Evolutionary conservation across 2,329 filamentous ascomycete genomes (phyloP).

Genomic region (Aspergillus hiratsukae): DNA sequence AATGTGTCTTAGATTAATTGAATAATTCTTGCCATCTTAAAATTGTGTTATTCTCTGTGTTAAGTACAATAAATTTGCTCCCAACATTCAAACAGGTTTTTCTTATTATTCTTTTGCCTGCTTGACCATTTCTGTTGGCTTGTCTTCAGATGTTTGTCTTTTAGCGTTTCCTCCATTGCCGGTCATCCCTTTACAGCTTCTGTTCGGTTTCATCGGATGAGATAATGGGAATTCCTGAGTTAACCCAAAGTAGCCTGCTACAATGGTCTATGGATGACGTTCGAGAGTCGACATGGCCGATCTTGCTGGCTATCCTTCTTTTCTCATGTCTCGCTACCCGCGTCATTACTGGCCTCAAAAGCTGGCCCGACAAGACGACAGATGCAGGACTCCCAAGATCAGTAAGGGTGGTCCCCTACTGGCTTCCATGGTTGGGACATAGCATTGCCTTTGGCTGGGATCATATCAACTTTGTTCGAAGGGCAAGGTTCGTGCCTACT

Average conservation of each 20-base stretch:
- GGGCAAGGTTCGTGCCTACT: slow-evolving; percentile 33
- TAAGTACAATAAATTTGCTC: not conserved
- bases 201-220: not conserved
- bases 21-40: not conserved
- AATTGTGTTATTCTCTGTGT: not conserved
- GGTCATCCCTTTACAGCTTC: not conserved
- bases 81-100: not conserved
- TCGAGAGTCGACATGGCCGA: slow-evolving; percentile 21
- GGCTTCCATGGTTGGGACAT: slow-evolving; percentile 57
- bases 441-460: slow-evolving; percentile 45
- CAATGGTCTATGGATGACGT: slow-evolving; percentile 18
- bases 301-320: slow-evolving; percentile 24
- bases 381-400: slow-evolving; percentile 25
- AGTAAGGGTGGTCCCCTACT: slow-evolving; percentile 54
- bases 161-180: not conserved
- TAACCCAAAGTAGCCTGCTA: slow-evolving; percentile 15
- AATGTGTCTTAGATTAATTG: not conserved
- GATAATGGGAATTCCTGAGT: slow-evolving; percentile 12
- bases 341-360: slow-evolving; percentile 33
- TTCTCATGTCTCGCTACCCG: slow-evolving; percentile 36
- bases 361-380: slow-evolving; percentile 16
- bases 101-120: too few species aligned
- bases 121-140: not conserved
- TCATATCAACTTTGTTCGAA: slow-evolving; percentile 42
- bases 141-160: not conserved